Evolutionary conservation across 768 basidiomycete species (phyloP), one percentile per base, ranked within the genome.

Genomic region (Termitomyces sp.): DNA sequence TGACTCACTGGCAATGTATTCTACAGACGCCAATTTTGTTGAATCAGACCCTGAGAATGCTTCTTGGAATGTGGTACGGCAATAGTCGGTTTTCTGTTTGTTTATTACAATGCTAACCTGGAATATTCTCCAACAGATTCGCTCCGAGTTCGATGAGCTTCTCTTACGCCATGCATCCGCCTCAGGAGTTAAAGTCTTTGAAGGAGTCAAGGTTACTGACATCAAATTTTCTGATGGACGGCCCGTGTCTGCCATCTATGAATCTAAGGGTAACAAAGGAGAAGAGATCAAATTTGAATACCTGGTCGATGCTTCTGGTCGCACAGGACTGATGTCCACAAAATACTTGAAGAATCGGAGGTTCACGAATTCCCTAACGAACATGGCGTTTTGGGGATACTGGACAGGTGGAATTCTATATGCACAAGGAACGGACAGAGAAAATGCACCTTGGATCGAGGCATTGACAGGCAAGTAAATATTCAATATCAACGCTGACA

Each of bases 351-450:
- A 78, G 52, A 83, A 84, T 58, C 73, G 86, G 18, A 72, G 71
- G 33, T 79, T 79, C 66, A 85, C 79, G 35, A 71, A 77, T 43
- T 74, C 74, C 2, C 65, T 88, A 49, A 76, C 73, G 58, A 87
- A 86, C 59, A 74, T 86, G 16, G 87, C 87, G 1, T 70, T 78
- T 20, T 88, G 87, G 86, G 85, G 83, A 2, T 88, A 88, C 61
- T 88, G 85, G 85, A 73, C 64, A 28, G 80, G 76, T 2, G 72
- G 74, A 8, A 72, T 71, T 3, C 73, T 68, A 54, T 86, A 81
- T 60, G 72, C 68, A 1, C 54, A 60, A n/a, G 76, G 74, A 13
- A 77, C 76, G 0, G 51, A 58, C 16, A 70, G 78, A 22, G 75
- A 78, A 59, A 76, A 78, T 38, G 72, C 81, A 1, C 74, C 79